Base-by-base conservation (phyloP, 1,284 basidiomycete species). In the Singerocomus inundabilis region DNA sequence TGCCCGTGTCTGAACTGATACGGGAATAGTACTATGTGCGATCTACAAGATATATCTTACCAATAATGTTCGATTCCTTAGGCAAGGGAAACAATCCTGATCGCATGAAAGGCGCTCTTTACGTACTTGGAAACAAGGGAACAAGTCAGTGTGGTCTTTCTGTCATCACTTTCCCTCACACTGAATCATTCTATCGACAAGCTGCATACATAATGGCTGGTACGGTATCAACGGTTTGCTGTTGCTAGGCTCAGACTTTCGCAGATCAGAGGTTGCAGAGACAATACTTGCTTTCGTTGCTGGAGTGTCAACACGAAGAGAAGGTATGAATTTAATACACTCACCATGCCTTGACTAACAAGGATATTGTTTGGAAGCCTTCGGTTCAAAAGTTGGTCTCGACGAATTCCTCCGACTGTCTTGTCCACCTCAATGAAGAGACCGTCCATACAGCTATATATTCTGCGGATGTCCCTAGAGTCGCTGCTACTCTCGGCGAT, bases 101-200 rank as follows among this genome's bases (percentile, higher is more conserved):
- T 70, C 80, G 88, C 44, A 97, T 97, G 85, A 99, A 99, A 68
- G 91, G 91, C 11, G 95, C 95, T 7, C 74, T 99, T 18, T 95
- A 97, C 66, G 79, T 95, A 24, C 74, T 99, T 9, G 86, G 84
- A 65, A 84, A 85, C 63, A 93, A 92, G 71, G 81, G 80, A 37
- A 85, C 81, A 48, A 77, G 85, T 82, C 60, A 47, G 63, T 66
- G 30, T 43, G 48, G 28, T 33, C 13, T 52, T 28, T 31, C 15
- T 42, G 21, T 37, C 21, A 16, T 32, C 11, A 49, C 42, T 40
- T 24, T 44, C 15, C 33, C 7, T 36, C 34, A 46, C 36, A 37
- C 43, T 57, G 18, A 56, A 44, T 39, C 11, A 6, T 44, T 39
- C n/a, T 15, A 15, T 44, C 29, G 40, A 36, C 55, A 56, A 77